Evolutionary conservation across 352 stramenopile genomes (phyloP), one percentile per base, ranked within the genome.

Genomic region (Elongisporangium prolatum): DNA sequence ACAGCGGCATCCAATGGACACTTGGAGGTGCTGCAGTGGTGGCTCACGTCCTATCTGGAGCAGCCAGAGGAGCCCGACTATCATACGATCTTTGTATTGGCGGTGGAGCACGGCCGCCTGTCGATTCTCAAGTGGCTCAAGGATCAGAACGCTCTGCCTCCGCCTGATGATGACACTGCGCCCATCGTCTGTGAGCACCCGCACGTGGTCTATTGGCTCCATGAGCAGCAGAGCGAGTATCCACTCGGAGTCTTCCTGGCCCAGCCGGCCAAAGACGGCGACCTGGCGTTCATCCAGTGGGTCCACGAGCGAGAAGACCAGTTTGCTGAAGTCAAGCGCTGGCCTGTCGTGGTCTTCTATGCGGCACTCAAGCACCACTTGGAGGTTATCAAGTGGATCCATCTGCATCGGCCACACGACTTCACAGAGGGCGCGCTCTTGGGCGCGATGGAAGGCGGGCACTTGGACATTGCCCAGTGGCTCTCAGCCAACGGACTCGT

Each of bases 381-480:
- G 28, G 28, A 40, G 28, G 14, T 40, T 9, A 40, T 40, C 28
- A 40, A 13, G 28, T 40, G 28, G 28, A 40, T 40, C 28, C 9
- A 40, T 13, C 28, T 40, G 28, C 28, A 40, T 40, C 28, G 28
- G 14, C 28, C 28, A 9, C 9, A 40, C 14, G 28, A 40, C 28
- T 54, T 24, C 21, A 18, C 50, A 10, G 13, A n/a, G 11, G 9
- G 7, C n/a, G 50, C 50, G 13, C 11, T 40, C 2, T 9, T 14
- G 18, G 17, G 37, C 6, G 21, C 50, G 6, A 28, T 17, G 21
- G 37, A 54, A 28, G 21, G 50, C 18, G 50, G 50, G 4, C 21
- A 54, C 21, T 54, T 54, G 21, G 50, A 18, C n/a, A 54, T 54
- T 40, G 28, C 28, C 5, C 28, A 40, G 28, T 40, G 28, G 28